Base-by-base conservation (phyloP, 305 asterid genomes). In the Fraxinus baroniana region DNA sequence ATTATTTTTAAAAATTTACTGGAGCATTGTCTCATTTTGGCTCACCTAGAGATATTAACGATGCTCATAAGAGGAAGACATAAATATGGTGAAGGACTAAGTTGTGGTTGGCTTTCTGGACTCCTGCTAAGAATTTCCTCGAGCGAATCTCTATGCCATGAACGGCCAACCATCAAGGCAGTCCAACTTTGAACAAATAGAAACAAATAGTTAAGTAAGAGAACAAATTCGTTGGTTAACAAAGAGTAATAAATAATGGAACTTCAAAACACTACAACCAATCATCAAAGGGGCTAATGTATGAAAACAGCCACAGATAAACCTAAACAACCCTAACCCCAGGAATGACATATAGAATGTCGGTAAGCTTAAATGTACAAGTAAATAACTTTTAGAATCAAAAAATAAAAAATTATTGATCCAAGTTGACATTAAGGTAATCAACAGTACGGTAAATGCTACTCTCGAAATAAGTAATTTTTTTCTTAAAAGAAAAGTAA, bases 51-150 rank as follows among this genome's bases (percentile, higher is more conserved):
- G 86, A 96, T 93, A 79, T 89, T 89, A 46, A 94, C 91, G 64
- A 94, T 91, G 89, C 98, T 96, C 96, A 87, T 90, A 70, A 94
- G 98, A 85, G 98, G 99, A 85, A 96, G 98, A 83, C 98, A 91
- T 13, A 96, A 41, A 80, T 87, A 94, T 35, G 94, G 97, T 17
- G 98, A 93, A 70, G 93, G 91, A 71, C 81, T 84, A 26, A 87
- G 88, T 80, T 82, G 91, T 41, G 80, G 90, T 84, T 81, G 92
- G 70, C 82, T 81, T 83, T 82, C 86, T 82, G 91, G 93, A 22
- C 30, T 91, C 81, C 85, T 83, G 84, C 83, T 88, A 57, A 96
- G 93, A 86, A 92, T 88, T 17, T 92, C 98, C 85, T 92, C 97
- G 5, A 96, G 98, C 86, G 93, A 89, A 82, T 94, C 98, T 89